Conservation (phyloP, 192 early-diverging fungal species). For the Martensiomyces pterosporus region DNA sequence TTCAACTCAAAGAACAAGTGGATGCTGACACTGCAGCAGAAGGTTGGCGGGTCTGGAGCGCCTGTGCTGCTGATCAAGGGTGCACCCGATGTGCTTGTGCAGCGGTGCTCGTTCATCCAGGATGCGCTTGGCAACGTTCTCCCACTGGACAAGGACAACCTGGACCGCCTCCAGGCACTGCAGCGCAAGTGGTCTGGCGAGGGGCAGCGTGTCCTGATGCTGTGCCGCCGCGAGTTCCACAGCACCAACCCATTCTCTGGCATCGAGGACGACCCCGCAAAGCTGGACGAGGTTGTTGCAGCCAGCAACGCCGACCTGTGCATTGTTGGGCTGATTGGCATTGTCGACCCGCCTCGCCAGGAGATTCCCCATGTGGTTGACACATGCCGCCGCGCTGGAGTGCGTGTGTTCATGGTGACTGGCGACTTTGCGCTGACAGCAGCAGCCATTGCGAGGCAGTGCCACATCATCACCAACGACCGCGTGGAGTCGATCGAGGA, state of each 20-base stretch:
- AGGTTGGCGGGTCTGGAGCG: not conserved
- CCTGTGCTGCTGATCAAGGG: slow-evolving; percentile 60
- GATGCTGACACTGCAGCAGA: slow-evolving; percentile 44
- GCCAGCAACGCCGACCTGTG: slow-evolving; percentile 31
- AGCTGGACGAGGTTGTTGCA: slow-evolving; percentile 3
- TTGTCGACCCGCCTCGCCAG: slow-evolving; percentile 73
- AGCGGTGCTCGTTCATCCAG: slow-evolving; percentile 37
- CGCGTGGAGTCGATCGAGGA: slow-evolving; percentile 19
- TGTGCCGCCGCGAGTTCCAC: slow-evolving; percentile 9
- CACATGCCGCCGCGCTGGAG: slow-evolving; percentile 55
- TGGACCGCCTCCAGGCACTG: slow-evolving; percentile 19
- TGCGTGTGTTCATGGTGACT: slow-evolving; percentile 75
- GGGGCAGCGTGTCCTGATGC: slow-evolving; percentile 52
- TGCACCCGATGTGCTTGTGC: slow-evolving; percentile 65
- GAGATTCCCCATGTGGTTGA: slow-evolving; percentile 58
- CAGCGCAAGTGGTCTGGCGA: slow-evolving; percentile 51
- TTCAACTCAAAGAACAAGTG: slow-evolving; percentile 74
- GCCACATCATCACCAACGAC: slow-evolving; percentile 59
- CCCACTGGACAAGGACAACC: slow-evolving; percentile 31
- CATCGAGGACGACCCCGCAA: slow-evolving; percentile 4
- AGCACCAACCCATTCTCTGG: slow-evolving; percentile 2
- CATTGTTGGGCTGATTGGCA: slow-evolving; percentile 64
- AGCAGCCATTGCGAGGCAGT: slow-evolving; percentile 64
- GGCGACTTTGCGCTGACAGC: slow-evolving; percentile 72
- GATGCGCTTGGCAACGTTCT: slow-evolving; percentile 33